Evolutionary conservation across 2,329 filamentous ascomycete species (phyloP).

Genomic region (Colletotrichum acutatum): DNA sequence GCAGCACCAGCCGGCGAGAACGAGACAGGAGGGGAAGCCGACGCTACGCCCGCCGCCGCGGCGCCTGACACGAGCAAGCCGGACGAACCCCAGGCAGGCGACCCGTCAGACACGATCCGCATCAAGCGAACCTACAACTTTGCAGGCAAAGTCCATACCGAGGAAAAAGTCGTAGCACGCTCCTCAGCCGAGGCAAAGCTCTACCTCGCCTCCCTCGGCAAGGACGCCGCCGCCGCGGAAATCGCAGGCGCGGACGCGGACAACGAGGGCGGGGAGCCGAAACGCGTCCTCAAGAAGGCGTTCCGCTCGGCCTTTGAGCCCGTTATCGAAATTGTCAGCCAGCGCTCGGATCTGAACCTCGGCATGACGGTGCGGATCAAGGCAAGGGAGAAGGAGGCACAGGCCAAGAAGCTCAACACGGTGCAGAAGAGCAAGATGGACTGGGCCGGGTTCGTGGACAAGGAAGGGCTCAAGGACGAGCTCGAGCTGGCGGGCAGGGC

Average conservation of each 20-base stretch:
- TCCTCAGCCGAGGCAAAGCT: constrained; percentile 74
- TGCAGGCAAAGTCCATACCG: constrained; percentile 76
- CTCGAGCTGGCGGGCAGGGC: constrained; percentile 72
- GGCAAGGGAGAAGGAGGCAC: constrained; percentile 57
- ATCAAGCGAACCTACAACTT: constrained; percentile 81
- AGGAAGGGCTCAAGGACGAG: constrained; percentile 77
- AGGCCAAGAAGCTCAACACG: constrained; percentile 74
- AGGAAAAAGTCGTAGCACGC: constrained; percentile 75
- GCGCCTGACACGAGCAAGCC: constrained; percentile 5
- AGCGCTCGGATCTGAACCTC: constrained; percentile 68
- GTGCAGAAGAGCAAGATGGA: constrained; percentile 80
- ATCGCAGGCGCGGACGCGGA: constrained; percentile 32
- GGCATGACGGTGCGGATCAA: constrained; percentile 61
- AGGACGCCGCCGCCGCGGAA: constrained; percentile 40
- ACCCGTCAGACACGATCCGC: constrained; percentile 59
- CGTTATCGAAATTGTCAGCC: constrained; percentile 51
- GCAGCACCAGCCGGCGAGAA: constrained; percentile 13
- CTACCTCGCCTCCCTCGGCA: constrained; percentile 65
- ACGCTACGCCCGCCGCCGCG: neutral
- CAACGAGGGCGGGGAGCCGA: constrained; percentile 40
- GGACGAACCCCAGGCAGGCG: constrained; percentile 38
- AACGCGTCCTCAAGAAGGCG: constrained; percentile 62
- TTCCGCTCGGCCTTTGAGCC: constrained; percentile 74
- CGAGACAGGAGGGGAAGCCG: constrained; percentile 32
- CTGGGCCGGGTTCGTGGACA: constrained; percentile 78